Percentiles rank a stretch among this genome's conserved stretches.
phyloP scores from a whole-genome alignment of 2,329 filamentous ascomycete species.

The Sporothrix phasma region DNA sequence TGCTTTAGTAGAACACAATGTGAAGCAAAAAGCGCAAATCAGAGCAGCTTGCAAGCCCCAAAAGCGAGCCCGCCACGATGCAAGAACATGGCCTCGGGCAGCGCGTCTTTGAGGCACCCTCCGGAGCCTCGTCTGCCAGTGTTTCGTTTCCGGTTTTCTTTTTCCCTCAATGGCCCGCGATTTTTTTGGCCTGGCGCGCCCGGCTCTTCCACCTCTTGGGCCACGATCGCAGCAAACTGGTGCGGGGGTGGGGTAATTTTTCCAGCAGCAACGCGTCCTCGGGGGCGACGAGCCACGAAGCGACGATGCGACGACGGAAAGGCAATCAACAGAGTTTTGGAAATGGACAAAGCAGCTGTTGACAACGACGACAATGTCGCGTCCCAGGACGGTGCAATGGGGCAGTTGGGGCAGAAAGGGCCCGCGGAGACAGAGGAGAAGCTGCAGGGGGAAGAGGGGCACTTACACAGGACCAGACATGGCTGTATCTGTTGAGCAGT shows the following conservation, averaged over 20 bases:
- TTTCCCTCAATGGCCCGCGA: not conserved
- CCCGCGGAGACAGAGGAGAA: not conserved
- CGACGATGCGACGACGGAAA: not conserved
- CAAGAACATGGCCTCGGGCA: not conserved
- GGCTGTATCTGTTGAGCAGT: slow-evolving; percentile 21
- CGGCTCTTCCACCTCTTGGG: not conserved
- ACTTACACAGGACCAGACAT: slow-evolving; percentile 64
- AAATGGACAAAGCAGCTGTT: not conserved
- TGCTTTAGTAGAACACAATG: not conserved
- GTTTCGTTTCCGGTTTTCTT: not conserved
- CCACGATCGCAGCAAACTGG: not conserved
- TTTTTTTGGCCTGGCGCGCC: not conserved
- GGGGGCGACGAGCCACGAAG: not conserved
- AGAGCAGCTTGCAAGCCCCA: not conserved
- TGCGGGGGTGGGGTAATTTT: slow-evolving; percentile 20
- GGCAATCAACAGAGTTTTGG: slow-evolving; percentile 4
- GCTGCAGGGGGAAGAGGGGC: slow-evolving; percentile 7
- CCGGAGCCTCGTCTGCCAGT: not conserved
- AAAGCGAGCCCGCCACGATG: not conserved
- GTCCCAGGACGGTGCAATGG: not conserved
- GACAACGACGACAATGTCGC: not conserved
- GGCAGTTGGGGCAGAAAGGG: not conserved
- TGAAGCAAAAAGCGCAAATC: not conserved
- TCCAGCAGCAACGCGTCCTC: slow-evolving; percentile 2
- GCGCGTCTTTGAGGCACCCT: not conserved